A percentile compares a stretch with the other conserved stretches of the same genome.
These are phyloP conservation scores for Tetradesmus lagerheimii DNA, from an alignment of 139 green algal genomes.

Conservation along the genomic window DNA sequence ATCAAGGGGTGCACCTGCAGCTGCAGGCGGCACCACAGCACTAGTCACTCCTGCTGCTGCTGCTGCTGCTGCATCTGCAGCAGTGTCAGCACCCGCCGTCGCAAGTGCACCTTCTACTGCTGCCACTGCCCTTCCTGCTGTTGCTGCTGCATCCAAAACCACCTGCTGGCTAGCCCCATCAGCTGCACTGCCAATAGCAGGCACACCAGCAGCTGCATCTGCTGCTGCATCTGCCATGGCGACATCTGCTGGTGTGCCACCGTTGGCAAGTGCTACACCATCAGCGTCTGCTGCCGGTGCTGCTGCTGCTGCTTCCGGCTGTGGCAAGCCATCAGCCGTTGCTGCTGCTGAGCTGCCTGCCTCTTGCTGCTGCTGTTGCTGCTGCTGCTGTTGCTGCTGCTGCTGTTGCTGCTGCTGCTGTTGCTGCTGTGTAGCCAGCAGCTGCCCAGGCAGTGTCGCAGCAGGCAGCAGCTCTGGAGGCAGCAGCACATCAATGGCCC, in stretches of 20 bases:
- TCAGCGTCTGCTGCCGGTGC: not conserved
- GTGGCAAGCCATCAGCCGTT: not conserved
- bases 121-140: not conserved
- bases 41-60: not conserved
- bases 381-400: not conserved
- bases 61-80: not conserved
- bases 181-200: not conserved
- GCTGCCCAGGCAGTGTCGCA: conserved; percentile 20
- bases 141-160: not conserved
- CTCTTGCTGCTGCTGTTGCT: not conserved
- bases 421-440: not conserved
- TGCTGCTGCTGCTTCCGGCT: not conserved
- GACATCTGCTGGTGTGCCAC: not conserved
- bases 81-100: not conserved
- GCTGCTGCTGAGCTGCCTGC: not conserved
- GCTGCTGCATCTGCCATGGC: not conserved
- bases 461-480: conserved; percentile 11
- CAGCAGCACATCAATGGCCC: conserved; percentile 25
- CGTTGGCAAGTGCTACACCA: not conserved
- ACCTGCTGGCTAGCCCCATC: not conserved
- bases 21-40: not conserved
- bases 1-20: not conserved
- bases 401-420: conserved; percentile 18
- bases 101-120: not conserved
- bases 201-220: not conserved